Conservation (phyloP, 305 asterid genomes). For the Solanum aculeatissimum region DNA sequence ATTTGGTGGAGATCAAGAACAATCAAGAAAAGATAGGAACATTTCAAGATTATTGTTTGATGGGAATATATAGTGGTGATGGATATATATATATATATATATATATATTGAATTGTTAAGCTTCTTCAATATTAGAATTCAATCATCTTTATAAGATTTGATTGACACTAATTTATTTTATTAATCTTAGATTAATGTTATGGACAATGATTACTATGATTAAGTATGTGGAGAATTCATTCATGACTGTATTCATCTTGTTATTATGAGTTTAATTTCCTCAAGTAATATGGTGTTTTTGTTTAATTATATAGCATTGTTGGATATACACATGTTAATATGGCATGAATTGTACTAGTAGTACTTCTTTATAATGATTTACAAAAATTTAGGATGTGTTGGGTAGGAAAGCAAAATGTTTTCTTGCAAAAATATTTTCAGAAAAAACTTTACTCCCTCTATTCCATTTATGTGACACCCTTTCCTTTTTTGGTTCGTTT, state of each 20-base stretch:
- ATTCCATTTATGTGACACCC: too few species aligned
- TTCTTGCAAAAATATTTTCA: not conserved
- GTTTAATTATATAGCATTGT: not conserved
- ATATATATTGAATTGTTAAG: not conserved
- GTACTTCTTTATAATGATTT: not conserved
- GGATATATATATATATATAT: not conserved
- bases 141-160: not conserved
- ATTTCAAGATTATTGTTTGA: not conserved
- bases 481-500: too few species aligned
- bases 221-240: not conserved
- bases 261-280: not conserved
- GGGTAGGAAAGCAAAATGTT: not conserved
- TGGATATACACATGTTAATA: not conserved
- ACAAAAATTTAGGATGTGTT: not conserved
- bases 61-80: conserved; percentile 8
- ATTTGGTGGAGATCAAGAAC: not conserved
- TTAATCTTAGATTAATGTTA: not conserved
- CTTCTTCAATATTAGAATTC: not conserved
- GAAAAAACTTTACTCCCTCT: too few species aligned
- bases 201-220: not conserved
- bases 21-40: not conserved
- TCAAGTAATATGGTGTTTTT: not conserved
- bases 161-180: not conserved
- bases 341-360: not conserved
- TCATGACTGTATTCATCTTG: not conserved